Evolutionary conservation across 2,329 filamentous ascomycete species (phyloP).

Genomic region (Aspergillus sp.): DNA sequence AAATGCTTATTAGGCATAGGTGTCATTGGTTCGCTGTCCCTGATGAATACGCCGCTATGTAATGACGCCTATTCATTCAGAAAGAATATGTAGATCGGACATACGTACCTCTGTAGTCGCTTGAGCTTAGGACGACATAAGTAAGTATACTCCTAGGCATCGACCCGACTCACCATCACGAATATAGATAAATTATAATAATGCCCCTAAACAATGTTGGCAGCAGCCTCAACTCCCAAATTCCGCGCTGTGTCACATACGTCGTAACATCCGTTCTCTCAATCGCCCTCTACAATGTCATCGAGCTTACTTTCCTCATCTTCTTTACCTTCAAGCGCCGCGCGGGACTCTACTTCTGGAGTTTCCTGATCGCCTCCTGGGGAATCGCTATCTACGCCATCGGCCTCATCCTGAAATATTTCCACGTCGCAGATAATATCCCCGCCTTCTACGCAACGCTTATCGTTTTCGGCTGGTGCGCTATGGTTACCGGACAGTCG

Average conservation of each 20-base stretch:
- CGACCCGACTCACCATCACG: too few relatives aligned
- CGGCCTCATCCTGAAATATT: slow-evolving; percentile 49
- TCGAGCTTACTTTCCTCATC: slow-evolving; percentile 49
- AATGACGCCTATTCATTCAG: neutral
- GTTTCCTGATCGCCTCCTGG: slow-evolving; percentile 40
- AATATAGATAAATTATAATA: too few relatives aligned
- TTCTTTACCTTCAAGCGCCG: slow-evolving; percentile 48
- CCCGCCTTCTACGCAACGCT: slow-evolving; percentile 31
- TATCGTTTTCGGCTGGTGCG: slow-evolving; percentile 54
- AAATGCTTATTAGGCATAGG: neutral
- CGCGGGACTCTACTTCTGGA: slow-evolving; percentile 52
- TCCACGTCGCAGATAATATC: slow-evolving; percentile 30
- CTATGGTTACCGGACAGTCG: slow-evolving; percentile 61
- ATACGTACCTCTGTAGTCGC: too few relatives aligned
- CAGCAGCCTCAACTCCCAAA: neutral
- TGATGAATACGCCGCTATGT: neutral
- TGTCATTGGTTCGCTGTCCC: neutral
- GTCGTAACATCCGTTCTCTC: slow-evolving; percentile 43
- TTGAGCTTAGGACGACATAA: too few relatives aligned
- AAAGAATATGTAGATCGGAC: too few relatives aligned
- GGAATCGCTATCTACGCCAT: slow-evolving; percentile 47
- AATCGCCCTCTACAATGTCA: slow-evolving; percentile 49
- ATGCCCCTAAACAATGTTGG: neutral
- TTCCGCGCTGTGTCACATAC: neutral
- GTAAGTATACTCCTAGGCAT: too few relatives aligned